Percentiles rank a stretch among this genome's conserved stretches.
These are phyloP conservation scores for Nemania sp. DNA, from an alignment of 2,329 filamentous ascomycete species.

Conservation along the genomic window DNA sequence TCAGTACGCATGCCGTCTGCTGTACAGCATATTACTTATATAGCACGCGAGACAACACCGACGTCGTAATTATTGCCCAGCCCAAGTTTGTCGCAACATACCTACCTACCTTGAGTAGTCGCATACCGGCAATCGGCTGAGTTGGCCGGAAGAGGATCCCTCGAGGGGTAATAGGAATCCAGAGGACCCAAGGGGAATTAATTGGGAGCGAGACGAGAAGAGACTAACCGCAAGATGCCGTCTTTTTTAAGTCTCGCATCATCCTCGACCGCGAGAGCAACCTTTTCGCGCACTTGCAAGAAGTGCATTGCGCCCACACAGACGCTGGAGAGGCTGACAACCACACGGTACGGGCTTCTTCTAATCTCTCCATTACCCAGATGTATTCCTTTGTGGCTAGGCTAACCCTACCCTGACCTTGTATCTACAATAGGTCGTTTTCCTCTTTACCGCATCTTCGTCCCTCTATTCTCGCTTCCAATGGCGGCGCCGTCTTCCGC, in stretches of 20 bases:
- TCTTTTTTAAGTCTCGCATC: conserved; percentile 30
- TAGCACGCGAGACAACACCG: no score
- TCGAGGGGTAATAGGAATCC: no score
- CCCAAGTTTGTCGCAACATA: no score
- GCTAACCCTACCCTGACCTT: background rate
- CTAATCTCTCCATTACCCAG: no score
- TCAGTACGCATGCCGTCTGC: no score
- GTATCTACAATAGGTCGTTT: conserved; percentile 55
- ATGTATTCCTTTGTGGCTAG: background rate
- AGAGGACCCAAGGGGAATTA: no score
- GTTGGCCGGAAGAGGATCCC: no score
- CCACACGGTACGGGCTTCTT: conserved; percentile 33
- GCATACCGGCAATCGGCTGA: no score
- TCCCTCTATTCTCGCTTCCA: conserved; percentile 56
- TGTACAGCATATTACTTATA: no score
- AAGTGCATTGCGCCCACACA: conserved; percentile 24
- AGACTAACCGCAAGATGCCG: conserved; percentile 36
- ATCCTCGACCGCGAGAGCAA: conserved; percentile 28
- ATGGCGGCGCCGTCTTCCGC: conserved; percentile 47
- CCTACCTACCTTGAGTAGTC: no score
- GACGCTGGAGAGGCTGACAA: conserved; percentile 10
- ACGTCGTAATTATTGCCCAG: no score
- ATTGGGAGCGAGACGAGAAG: no score
- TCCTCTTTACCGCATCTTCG: conserved; percentile 64
- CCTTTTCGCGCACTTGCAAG: conserved; percentile 31